Base-by-base conservation (phyloP, 306 rosid species). In the Vigna reflexopilosa region DNA sequence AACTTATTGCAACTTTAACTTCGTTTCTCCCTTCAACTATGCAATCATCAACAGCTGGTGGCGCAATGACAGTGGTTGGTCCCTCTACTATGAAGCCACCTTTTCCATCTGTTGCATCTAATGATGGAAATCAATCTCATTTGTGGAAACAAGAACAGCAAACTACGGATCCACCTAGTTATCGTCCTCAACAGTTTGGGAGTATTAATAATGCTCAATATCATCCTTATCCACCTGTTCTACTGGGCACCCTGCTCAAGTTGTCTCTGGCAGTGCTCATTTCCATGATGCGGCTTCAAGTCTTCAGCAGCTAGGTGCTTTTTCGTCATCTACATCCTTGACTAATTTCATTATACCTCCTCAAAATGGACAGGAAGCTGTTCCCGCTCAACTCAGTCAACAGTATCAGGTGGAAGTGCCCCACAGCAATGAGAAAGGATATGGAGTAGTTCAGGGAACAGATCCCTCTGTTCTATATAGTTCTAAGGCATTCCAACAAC, bases 1-100 rank as follows among this genome's bases (percentile, higher is more conserved):
- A 93, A 81, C 91, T 93, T 63, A 86, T 90, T 85, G 97, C 96
- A 58, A 83, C 92, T 47, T 83, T 93, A 64, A 89, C 88, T 57
- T 83, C 93, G 28, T 86, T 89, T 17, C 83, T 90, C 66, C 97
- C 97, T 78, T 85, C 86, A 78, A 86, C 79, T 77, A 69, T 85
- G 14, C 91, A 90, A 64, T 55, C 89, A 59, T 80, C 96, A 81
- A 65, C 78, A 64, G 49, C 87, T 49, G 90, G 82, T 57, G 82
- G 83, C 68, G 62, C 83, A 20, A 86, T 85, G 83, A 52, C 79
- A 50, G 75, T 73, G 38, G 67, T 77, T 58, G 88, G 78, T 67
- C 72, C 90, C 65, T 86, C 91, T 26, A 69, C 72, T 30, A 48
- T 77, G 74, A 83, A 87, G 76, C 88, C 92, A 79, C 70, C 86